These are phyloP conservation scores for Globisporangium emineosum DNA, from an alignment of 352 stramenopile species.

Conservation along the genomic window DNA sequence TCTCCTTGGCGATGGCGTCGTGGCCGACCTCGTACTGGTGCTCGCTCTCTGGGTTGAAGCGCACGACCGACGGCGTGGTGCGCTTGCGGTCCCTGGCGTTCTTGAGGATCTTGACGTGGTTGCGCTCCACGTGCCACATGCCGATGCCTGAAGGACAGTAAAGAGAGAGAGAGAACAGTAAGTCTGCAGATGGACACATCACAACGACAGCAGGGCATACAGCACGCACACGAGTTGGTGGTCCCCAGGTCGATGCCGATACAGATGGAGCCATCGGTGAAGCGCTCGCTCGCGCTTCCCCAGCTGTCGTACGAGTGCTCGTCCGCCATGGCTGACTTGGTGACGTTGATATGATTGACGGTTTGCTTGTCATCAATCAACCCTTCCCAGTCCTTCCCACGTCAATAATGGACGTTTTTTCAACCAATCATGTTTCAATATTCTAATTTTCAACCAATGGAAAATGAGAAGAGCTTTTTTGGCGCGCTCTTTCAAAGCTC, in stretches of 20 bases:
- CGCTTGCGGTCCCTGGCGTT: conserved; percentile 53
- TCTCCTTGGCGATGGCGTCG: conserved; percentile 50
- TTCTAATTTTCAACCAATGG: neutral
- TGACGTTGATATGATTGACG: neutral
- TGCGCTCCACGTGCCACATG: conserved; percentile 76
- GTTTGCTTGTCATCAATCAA: neutral
- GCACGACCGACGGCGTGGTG: conserved; percentile 80
- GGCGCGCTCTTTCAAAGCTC: neutral
- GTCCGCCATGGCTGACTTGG: conserved; percentile 20
- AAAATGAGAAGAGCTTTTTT: neutral
- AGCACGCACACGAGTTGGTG: conserved; percentile 96
- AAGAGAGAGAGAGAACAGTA: neutral
- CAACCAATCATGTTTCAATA: neutral
- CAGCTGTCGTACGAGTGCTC: conserved; percentile 73
- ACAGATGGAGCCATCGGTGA: conserved; percentile 68
- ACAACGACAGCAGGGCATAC: neutral
- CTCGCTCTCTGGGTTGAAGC: conserved; percentile 53
- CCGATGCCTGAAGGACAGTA: conserved; percentile 40
- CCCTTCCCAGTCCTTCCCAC: neutral
- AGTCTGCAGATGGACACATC: neutral
- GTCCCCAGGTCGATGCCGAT: conserved; percentile 99
- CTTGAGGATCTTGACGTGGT: conserved; percentile 86
- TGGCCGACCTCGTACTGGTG: conserved; percentile 47
- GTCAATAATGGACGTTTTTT: neutral
- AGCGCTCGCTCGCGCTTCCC: conserved; percentile 62